These are phyloP conservation scores for Wickerhamiella cacticola DNA, from an alignment of 805 yeast species.

Conservation along the genomic window DNA sequence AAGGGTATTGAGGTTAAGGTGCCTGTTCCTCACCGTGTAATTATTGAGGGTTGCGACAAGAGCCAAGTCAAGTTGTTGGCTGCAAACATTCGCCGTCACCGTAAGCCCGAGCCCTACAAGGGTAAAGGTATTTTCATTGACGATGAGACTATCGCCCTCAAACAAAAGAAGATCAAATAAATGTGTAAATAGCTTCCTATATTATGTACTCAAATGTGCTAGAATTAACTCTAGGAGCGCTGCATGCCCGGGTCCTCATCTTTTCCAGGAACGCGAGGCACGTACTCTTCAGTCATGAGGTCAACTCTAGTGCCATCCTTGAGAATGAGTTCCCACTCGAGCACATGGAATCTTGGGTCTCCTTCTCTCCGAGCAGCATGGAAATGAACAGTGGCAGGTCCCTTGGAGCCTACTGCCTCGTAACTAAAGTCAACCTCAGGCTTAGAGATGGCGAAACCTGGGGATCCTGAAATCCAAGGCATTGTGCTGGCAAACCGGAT, in stretches of 20 bases:
- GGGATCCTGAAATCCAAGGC: slow-evolving; percentile 84
- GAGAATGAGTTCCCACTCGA: slow-evolving; percentile 49
- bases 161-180: slow-evolving; percentile 87
- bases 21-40: slow-evolving; percentile 76
- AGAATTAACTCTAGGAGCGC: neutral
- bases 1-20: slow-evolving; percentile 57
- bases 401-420: slow-evolving; percentile 54
- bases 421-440: slow-evolving; percentile 70
- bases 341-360: slow-evolving; percentile 44
- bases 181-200: slow-evolving; percentile 2
- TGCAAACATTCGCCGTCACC: slow-evolving; percentile 69
- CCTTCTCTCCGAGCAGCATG: slow-evolving; percentile 58
- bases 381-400: slow-evolving; percentile 42
- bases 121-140: slow-evolving; percentile 95
- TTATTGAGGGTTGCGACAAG: slow-evolving; percentile 78
- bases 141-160: slow-evolving; percentile 79
- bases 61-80: slow-evolving; percentile 83
- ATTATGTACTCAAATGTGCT: slow-evolving; percentile 8
- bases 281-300: slow-evolving; percentile 38
- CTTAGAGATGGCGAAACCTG: slow-evolving; percentile 54
- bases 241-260: slow-evolving; percentile 24
- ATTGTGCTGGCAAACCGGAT: slow-evolving; percentile 59
- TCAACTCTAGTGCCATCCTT: slow-evolving; percentile 35
- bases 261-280: slow-evolving; percentile 27
- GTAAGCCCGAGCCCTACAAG: slow-evolving; percentile 97